Conservation (phyloP, 345 rosid species). For the Mallotus nudiflorus region DNA sequence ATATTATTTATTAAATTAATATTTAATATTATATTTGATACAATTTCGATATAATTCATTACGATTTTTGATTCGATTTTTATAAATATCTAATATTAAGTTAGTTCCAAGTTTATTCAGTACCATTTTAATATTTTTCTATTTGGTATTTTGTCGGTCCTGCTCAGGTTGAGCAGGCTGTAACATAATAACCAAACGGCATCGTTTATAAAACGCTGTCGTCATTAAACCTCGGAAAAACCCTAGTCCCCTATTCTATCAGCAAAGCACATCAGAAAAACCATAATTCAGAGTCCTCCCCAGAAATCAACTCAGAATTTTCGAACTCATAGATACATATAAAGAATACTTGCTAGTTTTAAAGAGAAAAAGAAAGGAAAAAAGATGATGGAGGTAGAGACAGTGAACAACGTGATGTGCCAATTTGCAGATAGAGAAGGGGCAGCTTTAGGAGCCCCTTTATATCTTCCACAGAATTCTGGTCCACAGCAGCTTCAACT, state of each 20-base stretch:
- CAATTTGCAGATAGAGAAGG: conserved; percentile 85
- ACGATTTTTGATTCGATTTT: no score
- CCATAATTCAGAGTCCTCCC: neutral
- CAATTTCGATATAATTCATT: no score
- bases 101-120: no score
- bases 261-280: no score
- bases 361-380: neutral
- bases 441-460: conserved; percentile 56
- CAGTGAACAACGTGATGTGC: conserved; percentile 58
- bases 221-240: conserved; percentile 15
- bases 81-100: no score
- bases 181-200: no score
- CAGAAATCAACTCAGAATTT: neutral
- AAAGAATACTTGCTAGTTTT: neutral
- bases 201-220: no score
- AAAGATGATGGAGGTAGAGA: conserved; percentile 26
- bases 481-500: conserved; percentile 82
- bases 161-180: no score
- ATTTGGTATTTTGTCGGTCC: no score
- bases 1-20: no score
- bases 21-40: no score
- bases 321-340: neutral
- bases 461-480: conserved; percentile 79
- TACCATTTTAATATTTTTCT: no score
- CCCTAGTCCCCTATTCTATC: neutral